Evolutionary conservation across 768 basidiomycete genomes (phyloP), one percentile per base, ranked within the genome.

Genomic region (Suillus discolor): DNA sequence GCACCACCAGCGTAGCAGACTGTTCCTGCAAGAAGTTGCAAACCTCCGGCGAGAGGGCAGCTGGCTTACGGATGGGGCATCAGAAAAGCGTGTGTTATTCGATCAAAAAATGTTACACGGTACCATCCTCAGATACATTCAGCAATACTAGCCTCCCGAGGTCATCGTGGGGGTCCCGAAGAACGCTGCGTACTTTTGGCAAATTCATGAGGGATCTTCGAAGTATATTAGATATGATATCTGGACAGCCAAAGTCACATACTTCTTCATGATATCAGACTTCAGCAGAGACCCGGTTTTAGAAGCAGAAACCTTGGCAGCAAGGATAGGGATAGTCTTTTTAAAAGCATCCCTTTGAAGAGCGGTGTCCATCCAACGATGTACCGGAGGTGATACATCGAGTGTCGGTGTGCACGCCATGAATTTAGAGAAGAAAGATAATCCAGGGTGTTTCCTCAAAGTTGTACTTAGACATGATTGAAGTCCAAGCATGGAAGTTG

Each of bases 111-210:
- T 62, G 53, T 49, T n/a, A 53, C 38, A 47, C 57, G 23, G 72
- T 81, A 90, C 88, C 85, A 87, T 89, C 79, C 31, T 85, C 77
- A 41, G 82, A 73, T 16, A 89, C 83, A 62, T 85, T 83, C 34
- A 96, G 76, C 25, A 96, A 76, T 0, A 97, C 79, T n/a, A 95
- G 79, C 57, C 87, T 86, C 15, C 79, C 82, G n/a, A 81, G 78
- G 9, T 81, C 79, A 54, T 84, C 79, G 5, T 78, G 76, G 34
- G 83, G 79, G 74, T 88, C 84, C 59, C 77, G 76, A 0, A 87
- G 77, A 3, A 94, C 87, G 28, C 78, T 87, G 64, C 83, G 85
- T 23, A 89, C 73, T 78, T 84, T 89, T n/a, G 90, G 90, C 15
- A 93, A 72, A 78, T 91, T 85, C 71, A 94, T 79, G 60, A 94